Evolutionary conservation across 108 stramenopile genomes (phyloP).

Genomic region (Cyclostephanos tholiformis): DNA sequence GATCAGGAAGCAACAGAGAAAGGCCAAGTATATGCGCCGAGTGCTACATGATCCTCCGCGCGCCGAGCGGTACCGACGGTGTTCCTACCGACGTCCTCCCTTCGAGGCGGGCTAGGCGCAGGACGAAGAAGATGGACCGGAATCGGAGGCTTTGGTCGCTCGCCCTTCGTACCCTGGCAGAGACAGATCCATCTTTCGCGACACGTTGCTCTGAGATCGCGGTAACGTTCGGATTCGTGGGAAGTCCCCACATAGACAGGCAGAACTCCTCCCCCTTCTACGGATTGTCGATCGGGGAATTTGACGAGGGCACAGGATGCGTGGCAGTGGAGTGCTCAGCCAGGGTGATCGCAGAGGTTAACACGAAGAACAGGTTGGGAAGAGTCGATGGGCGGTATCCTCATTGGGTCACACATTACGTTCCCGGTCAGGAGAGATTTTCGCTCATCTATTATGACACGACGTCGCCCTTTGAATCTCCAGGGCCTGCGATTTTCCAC

Average conservation of each 20-base stretch:
- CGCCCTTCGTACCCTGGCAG: slow-evolving; percentile 34
- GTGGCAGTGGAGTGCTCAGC: slow-evolving; percentile 40
- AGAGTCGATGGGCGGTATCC: slow-evolving; percentile 54
- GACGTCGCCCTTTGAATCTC: slow-evolving; percentile 12
- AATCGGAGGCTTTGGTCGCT: slow-evolving; percentile 38
- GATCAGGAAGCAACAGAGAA: slow-evolving; percentile 21
- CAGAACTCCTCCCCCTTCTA: slow-evolving; percentile 52
- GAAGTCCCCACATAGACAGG: slow-evolving; percentile 54
- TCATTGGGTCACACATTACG: slow-evolving; percentile 46
- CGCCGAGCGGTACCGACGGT: slow-evolving; percentile 7
- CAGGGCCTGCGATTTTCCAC: slow-evolving; percentile 37
- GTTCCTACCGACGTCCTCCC: slow-evolving; percentile 4
- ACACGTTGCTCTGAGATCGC: slow-evolving; percentile 46
- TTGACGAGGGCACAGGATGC: slow-evolving; percentile 39
- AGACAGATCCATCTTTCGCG: slow-evolving; percentile 46
- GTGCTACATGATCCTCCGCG: slow-evolving; percentile 39
- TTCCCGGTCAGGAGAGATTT: slow-evolving; percentile 25
- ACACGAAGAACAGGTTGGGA: slow-evolving; percentile 46
- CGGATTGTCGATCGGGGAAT: slow-evolving; percentile 43
- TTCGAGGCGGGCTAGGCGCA: slow-evolving; percentile 22
- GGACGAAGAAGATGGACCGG: slow-evolving; percentile 30
- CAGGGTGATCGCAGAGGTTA: slow-evolving; percentile 32
- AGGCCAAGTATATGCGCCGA: slow-evolving; percentile 37
- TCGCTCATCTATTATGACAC: slow-evolving; percentile 48
- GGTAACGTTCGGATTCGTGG: slow-evolving; percentile 50